Base-by-base conservation (phyloP, 257 asterid genomes). In the Plectranthus barbatus region DNA sequence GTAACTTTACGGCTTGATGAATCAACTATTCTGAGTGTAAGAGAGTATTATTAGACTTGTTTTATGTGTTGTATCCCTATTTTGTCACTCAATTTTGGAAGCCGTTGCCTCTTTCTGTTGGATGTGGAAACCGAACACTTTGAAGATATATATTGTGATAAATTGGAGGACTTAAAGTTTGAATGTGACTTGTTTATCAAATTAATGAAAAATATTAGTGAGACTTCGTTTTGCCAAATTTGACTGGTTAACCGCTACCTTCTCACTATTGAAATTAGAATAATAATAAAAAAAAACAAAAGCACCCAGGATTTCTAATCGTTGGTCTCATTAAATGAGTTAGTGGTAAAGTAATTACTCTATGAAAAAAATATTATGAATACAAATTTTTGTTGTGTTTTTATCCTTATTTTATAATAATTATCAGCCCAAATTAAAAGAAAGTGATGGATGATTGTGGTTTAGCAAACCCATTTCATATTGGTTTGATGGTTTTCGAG, bases 11-110 rank as follows among this genome's bases (percentile, higher is more conserved):
- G 58, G 79, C 75, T 74, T 41, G 72, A 48, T 36, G 71, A 62
- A 56, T 62, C 76, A 29, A 62, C 71, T 70, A 24, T 40, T 76
- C 53, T 76, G 79, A 80, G 63, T 56, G 90, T 81, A 79, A 83
- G 94, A 74, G 79, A 10, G 13, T 33, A 42, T 19, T 55, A 21
- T 20, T 10, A 1, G 4, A 13, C 46, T 57, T 56, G 26, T 57
- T 53, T n/a, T 50, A 18, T 73, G 12, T 23, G 14, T 31, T 9
- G 46, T 19, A 50, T 6, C 24, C 31, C 31, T 31, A 62, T 52
- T 54, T 66, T 14, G 11, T 2, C 18, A 10, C 59, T 20, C 29
- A 10, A 40, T 52, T 34, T 21, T 46, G 26, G 12, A 17, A 37
- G 60, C 55, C 42, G 66, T 49, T 14, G 23, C 70, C 62, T 66